These are phyloP conservation scores for Helenozyma rhizophorensis DNA, from an alignment of 805 yeast genomes.

Conservation along the genomic window DNA sequence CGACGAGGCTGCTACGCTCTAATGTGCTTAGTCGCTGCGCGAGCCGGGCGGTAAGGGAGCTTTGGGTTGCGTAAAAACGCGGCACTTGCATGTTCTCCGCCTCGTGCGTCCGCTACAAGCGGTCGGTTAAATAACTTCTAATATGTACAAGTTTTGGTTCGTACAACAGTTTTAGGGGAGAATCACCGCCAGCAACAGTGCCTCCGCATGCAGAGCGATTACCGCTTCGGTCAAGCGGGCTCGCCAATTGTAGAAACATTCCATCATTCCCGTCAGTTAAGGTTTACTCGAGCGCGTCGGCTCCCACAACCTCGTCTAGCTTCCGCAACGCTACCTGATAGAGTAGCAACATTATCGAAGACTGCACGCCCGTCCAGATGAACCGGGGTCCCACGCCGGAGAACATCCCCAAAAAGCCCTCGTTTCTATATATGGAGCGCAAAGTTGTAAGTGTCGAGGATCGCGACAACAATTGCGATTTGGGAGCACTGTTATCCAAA, in stretches of 20 bases:
- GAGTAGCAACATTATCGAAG: constrained; percentile 85
- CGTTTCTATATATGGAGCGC: constrained; percentile 51
- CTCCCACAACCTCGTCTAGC: constrained; percentile 29
- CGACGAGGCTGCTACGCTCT: no score
- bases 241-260: background rate
- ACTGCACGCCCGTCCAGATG: constrained; percentile 94
- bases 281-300: background rate
- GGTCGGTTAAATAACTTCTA: no score
- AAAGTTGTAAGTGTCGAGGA: constrained; percentile 31
- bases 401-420: constrained; percentile 78
- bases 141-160: no score
- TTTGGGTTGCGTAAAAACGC: no score
- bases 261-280: no score
- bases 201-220: constrained; percentile 1
- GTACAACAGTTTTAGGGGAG: background rate
- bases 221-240: background rate
- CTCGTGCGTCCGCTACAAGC: no score
- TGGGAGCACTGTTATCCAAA: constrained; percentile 1
- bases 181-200: background rate
- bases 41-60: no score
- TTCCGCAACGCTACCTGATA: constrained; percentile 74
- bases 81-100: no score
- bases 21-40: no score
- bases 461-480: constrained; percentile 11
- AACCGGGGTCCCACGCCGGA: constrained; percentile 96